A percentile compares a stretch with the other conserved stretches of the same genome.
Conservation (phyloP, 805 yeast species). For the Metschnikowia sp. region DNA sequence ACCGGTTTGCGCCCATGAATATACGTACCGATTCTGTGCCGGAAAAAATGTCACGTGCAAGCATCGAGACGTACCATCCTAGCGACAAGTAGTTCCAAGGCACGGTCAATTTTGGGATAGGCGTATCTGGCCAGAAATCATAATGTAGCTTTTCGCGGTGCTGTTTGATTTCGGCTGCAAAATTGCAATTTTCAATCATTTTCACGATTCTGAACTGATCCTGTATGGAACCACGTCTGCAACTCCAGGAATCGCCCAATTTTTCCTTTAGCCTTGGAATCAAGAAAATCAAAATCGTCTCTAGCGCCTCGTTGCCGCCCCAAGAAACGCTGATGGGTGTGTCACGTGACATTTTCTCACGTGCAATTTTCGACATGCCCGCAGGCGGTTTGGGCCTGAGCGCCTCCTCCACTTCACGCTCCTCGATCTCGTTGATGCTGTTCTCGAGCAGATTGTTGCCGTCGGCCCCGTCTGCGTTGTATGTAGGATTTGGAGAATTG, state of each 20-base stretch:
- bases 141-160: constrained; percentile 29
- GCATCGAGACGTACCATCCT: constrained; percentile 71
- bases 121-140: constrained; percentile 43
- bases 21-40: constrained; percentile 12
- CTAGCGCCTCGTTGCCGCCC: constrained; percentile 54
- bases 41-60: constrained; percentile 57
- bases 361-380: constrained; percentile 60
- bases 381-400: constrained; percentile 50
- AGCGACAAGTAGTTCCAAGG: constrained; percentile 61
- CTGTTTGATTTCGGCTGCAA: constrained; percentile 19
- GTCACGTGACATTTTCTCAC: constrained; percentile 49
- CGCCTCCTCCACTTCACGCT: constrained; percentile 31
- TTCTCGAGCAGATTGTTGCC: background rate
- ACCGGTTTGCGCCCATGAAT: constrained; percentile 22
- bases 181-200: constrained; percentile 39
- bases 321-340: constrained; percentile 50
- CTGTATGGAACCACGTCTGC: constrained; percentile 4
- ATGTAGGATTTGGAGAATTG: background rate
- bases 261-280: constrained; percentile 34
- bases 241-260: constrained; percentile 26
- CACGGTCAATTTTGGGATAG: constrained; percentile 47
- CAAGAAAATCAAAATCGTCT: constrained; percentile 37
- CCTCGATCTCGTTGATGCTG: constrained; percentile 4
- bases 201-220: constrained; percentile 28
- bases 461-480: background rate